Evolutionary conservation across 2,329 filamentous ascomycete species (phyloP).

Genomic region (Hymenoscyphus occultus): DNA sequence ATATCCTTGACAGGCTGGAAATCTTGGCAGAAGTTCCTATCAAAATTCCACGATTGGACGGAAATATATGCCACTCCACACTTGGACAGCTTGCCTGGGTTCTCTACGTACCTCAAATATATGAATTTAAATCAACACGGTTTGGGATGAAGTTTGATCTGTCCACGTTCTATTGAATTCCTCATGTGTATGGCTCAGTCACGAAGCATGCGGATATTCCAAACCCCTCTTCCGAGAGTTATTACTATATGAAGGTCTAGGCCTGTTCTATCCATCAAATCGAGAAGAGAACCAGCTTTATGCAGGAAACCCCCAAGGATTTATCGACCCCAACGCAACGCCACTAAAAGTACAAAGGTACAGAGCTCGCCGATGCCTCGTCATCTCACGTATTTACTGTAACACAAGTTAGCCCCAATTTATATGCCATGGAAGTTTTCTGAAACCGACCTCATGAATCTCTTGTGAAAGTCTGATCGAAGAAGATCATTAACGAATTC

Average conservation of each 20-base stretch:
- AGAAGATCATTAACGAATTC: slow-evolving; percentile 97
- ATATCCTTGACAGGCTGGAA: slow-evolving; percentile 5
- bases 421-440: slow-evolving; percentile 9
- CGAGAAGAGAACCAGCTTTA: neutral
- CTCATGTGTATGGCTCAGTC: neutral
- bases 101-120: neutral
- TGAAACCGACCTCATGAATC: slow-evolving; percentile 69
- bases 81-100: neutral
- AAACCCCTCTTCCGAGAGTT: neutral
- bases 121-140: neutral
- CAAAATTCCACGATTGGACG: neutral
- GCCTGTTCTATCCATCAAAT: neutral
- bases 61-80: neutral
- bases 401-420: slow-evolving; percentile 23
- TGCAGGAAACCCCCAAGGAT: neutral
- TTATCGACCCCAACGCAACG: slow-evolving; percentile 7
- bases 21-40: slow-evolving; percentile 4
- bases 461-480: slow-evolving; percentile 94
- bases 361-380: slow-evolving; percentile 12
- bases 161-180: neutral
- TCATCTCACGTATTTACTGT: slow-evolving; percentile 39
- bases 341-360: slow-evolving; percentile 10
- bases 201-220: neutral
- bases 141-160: neutral
- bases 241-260: neutral